These are phyloP conservation scores for Fusarium sp. DNA, from an alignment of 2,329 filamentous ascomycete genomes.

Conservation along the genomic window DNA sequence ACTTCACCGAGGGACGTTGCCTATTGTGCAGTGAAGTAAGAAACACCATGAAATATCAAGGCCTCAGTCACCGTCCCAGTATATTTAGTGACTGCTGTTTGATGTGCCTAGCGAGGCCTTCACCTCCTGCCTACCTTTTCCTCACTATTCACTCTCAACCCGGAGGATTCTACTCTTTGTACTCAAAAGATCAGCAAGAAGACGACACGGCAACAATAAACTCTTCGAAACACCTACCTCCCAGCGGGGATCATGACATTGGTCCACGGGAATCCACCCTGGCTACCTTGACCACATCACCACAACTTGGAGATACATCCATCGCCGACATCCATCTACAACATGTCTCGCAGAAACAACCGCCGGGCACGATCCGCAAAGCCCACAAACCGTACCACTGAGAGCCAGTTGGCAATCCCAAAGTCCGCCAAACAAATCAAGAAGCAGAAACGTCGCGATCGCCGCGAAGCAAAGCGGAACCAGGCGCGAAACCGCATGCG, in stretches of 20 bases:
- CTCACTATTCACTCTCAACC: background rate
- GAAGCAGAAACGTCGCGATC: background rate
- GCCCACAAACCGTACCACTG: background rate
- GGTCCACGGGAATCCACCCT: background rate
- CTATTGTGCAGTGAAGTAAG: background rate
- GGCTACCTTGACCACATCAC: background rate
- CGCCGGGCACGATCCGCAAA: background rate
- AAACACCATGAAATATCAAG: background rate
- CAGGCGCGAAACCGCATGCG: background rate
- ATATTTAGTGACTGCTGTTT: background rate
- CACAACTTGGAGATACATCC: background rate
- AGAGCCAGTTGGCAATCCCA: background rate
- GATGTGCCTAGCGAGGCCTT: background rate
- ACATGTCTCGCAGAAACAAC: slow-evolving; percentile 1
- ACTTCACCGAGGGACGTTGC: background rate
- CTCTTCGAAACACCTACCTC: background rate
- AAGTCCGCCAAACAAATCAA: background rate
- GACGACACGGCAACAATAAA: background rate
- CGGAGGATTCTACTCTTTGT: background rate
- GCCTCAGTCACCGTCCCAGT: background rate
- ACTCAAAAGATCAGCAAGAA: background rate
- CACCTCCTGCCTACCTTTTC: background rate
- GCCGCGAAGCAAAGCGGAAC: background rate
- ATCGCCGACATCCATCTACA: background rate
- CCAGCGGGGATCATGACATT: background rate